Base-by-base conservation (phyloP, 805 yeast species). In the Barnettozyma salicaria region DNA sequence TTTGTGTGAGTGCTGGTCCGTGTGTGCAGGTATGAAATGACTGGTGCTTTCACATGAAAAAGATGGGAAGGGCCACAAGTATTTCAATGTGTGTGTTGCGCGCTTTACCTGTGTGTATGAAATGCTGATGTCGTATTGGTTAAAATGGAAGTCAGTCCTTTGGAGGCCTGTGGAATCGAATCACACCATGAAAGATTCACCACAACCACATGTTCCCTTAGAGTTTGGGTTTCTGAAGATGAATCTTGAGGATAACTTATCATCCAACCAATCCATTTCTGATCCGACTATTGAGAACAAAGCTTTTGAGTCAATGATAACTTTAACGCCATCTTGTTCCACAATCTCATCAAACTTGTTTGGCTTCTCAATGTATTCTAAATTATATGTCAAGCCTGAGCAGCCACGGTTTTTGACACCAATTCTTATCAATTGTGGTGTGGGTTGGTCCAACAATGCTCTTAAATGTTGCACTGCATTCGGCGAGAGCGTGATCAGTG, bases 241-340 rank as follows among this genome's bases (percentile, higher is more conserved):
- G 58, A 92, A 92, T 53, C 94, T 75, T 11, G 92, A 79, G 22
- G 88, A 74, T 45, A 92, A 67, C 59, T 87, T 89, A 55, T 92
- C 96, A 55, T 92, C 97, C 33, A 86, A 69, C 96, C 96, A 92
- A 62, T 92, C 98, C 98, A 92, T 92, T 61, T 89, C 95, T 6
- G 95, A 82, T 1, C 98, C 98, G 41, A 92, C 95, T 30, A 92
- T 89, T 49, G 94, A 81, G 60, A 92, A 89, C 37, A 92, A 69
- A 1, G 98, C 98, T 60, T 92, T 92, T 19, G 97, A 90, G 59
- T 92, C 98, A 31, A 92, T 86, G 38, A 89, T 70, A 3, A 92
- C 94, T 58, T 78, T 84, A 27, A 92, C 94, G 24, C 95, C 97
- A 53, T 89, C 96, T 63, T 90, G 97, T 47, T 76, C 86, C 8